Percentiles rank a stretch among this genome's conserved stretches.
Conservation (phyloP, 768 basidiomycete species). For the Russula sp. region DNA sequence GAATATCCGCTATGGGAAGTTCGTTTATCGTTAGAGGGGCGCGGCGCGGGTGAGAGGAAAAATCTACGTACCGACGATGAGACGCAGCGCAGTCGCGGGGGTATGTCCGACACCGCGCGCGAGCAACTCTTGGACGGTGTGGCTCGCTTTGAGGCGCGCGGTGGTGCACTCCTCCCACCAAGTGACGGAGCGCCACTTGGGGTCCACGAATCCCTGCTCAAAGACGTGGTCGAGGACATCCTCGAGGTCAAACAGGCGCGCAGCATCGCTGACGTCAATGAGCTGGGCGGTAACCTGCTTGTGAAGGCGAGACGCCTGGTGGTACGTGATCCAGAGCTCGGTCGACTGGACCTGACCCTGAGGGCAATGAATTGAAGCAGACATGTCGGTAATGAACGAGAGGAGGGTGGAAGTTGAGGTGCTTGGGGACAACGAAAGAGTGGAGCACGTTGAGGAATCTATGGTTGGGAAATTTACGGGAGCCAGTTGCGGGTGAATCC, state of each 20-base stretch:
- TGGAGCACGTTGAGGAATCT: background rate
- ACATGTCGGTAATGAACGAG: background rate
- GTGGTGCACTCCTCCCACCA: conserved; percentile 41
- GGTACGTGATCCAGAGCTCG: conserved; percentile 45
- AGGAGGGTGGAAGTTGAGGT: background rate
- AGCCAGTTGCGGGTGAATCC: no score
- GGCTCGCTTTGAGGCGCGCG: conserved; percentile 31
- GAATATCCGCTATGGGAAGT: conserved; percentile 38
- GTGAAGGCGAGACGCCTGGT: conserved; percentile 38
- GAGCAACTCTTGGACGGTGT: conserved; percentile 32
- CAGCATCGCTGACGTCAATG: conserved; percentile 39
- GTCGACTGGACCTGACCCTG: conserved; percentile 2
- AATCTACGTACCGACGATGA: conserved; percentile 37
- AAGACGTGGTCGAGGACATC: conserved; percentile 42
- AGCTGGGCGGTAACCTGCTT: conserved; percentile 39
- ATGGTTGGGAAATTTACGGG: background rate
- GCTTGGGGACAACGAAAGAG: background rate
- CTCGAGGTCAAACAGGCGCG: conserved; percentile 38
- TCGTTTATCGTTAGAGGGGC: no score
- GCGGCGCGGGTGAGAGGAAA: no score
- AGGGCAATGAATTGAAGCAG: background rate
- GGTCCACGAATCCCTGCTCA: conserved; percentile 40
- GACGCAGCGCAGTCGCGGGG: conserved; percentile 37
- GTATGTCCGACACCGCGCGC: conserved; percentile 36
- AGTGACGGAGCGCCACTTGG: conserved; percentile 34